Conservation (phyloP, 2,329 filamentous ascomycete genomes). For the Aotearoamyces nothofagi region DNA sequence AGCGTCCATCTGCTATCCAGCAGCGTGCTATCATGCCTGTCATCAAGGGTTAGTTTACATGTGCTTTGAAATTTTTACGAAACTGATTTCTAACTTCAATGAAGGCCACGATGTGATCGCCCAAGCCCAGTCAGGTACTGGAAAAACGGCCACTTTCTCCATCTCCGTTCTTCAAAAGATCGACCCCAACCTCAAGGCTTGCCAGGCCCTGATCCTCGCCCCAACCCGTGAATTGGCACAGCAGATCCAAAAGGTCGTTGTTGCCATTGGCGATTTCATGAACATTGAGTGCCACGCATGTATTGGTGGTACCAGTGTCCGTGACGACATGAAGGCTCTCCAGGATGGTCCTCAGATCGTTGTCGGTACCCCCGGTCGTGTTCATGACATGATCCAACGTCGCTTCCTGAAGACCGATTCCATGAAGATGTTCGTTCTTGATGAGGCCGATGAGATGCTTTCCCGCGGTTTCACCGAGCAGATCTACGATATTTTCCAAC, state of each 20-base stretch:
- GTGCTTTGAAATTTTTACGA: constrained; percentile 2
- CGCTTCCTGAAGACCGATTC: constrained; percentile 90
- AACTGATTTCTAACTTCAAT: constrained; percentile 9
- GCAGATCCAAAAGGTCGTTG: constrained; percentile 98
- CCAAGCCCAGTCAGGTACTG: constrained; percentile 98
- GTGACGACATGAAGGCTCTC: constrained; percentile 97
- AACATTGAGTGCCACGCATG: constrained; percentile 97
- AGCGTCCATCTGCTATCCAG: constrained; percentile 98
- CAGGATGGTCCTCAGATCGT: constrained; percentile 94
- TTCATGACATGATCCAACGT: constrained; percentile 99
- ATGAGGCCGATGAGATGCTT: constrained; percentile 99
- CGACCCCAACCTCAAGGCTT: constrained; percentile 85
- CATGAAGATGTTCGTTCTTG: constrained; percentile 99
- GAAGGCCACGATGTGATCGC: constrained; percentile 96
- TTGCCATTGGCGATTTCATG: constrained; percentile 99
- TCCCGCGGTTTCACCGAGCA: constrained; percentile 99
- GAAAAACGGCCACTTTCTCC: constrained; percentile 99
- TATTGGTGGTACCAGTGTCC: constrained; percentile 95
- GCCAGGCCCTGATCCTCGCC: constrained; percentile 95
- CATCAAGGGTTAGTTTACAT: constrained; percentile 70
- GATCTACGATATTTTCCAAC: constrained; percentile 99
- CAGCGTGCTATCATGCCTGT: constrained; percentile 99
- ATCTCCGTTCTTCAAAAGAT: constrained; percentile 99
- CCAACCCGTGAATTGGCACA: constrained; percentile 97
- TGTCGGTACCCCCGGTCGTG: constrained; percentile 94